A percentile compares a stretch with the other conserved stretches of the same genome.
Conservation (phyloP, 805 yeast species). For the Saccharomycopsis sp. region DNA sequence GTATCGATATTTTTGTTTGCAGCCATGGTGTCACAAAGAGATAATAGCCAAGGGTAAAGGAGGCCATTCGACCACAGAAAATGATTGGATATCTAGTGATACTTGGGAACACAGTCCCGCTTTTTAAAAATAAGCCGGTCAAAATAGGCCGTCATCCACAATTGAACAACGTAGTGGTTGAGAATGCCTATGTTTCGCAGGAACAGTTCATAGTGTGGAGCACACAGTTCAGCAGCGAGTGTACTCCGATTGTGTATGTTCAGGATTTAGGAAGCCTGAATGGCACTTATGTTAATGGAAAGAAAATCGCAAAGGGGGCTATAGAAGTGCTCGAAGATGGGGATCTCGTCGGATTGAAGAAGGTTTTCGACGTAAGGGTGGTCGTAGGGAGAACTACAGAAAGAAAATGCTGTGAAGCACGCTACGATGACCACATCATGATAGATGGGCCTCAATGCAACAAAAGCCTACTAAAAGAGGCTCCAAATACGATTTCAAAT, state of each 20-base stretch:
- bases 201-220: conserved; percentile 45
- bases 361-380: not conserved
- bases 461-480: no score
- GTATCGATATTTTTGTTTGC: no score
- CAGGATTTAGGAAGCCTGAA: conserved; percentile 43
- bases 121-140: conserved; percentile 30
- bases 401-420: no score
- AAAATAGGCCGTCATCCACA: conserved; percentile 38
- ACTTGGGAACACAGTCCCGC: conserved; percentile 6
- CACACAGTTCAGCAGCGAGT: conserved; percentile 41
- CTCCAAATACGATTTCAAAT: no score
- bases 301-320: conserved; percentile 27
- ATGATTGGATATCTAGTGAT: no score
- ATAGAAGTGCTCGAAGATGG: conserved; percentile 31
- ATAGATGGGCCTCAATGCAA: no score
- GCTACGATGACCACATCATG: no score
- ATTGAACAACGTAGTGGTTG: conserved; percentile 27
- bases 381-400: no score
- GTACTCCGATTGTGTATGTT: conserved; percentile 41
- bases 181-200: conserved; percentile 37
- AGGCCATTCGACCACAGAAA: no score
- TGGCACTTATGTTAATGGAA: conserved; percentile 42
- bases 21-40: no score
- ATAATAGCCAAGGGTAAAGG: no score
- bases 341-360: conserved; percentile 36